phyloP scores from a whole-genome alignment of 2,329 filamentous ascomycete species.

The Talaromyces sp. region DNA sequence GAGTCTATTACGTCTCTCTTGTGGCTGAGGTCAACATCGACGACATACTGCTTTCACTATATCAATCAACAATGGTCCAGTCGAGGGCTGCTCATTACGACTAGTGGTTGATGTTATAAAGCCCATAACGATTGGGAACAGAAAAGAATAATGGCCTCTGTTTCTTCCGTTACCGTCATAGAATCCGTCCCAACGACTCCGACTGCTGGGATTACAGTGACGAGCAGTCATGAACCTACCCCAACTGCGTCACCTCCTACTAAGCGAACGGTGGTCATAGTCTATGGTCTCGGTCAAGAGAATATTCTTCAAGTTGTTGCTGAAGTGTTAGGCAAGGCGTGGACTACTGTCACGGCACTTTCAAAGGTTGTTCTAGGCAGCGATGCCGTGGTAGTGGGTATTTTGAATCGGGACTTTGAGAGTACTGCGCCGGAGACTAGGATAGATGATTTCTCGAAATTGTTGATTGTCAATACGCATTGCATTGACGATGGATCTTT shows the following conservation, averaged over 20 bases:
- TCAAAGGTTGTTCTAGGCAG: constrained; percentile 55
- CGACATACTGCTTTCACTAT: background rate
- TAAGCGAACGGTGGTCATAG: constrained; percentile 54
- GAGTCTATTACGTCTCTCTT: background rate
- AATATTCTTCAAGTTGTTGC: constrained; percentile 72
- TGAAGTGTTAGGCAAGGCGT: constrained; percentile 74
- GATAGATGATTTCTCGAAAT: constrained; percentile 44
- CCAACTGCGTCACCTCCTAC: constrained; percentile 6
- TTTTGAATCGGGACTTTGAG: constrained; percentile 59
- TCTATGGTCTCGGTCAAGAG: constrained; percentile 71
- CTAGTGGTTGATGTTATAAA: constrained; percentile 9
- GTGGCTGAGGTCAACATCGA: background rate
- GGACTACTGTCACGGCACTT: constrained; percentile 59
- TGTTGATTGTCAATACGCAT: constrained; percentile 73
- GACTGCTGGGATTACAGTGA: background rate
- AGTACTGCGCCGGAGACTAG: constrained; percentile 59
- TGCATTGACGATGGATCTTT: constrained; percentile 70
- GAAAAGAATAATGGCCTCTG: constrained; percentile 4
- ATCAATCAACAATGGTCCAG: constrained; percentile 16
- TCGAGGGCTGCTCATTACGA: constrained; percentile 9
- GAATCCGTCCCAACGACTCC: background rate
- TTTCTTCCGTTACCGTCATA: constrained; percentile 11
- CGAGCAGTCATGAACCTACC: constrained; percentile 12
- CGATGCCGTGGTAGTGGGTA: constrained; percentile 66
- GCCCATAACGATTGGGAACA: background rate